A percentile compares a stretch with the other conserved stretches of the same genome.
These are phyloP conservation scores for Physaria fendleri DNA, from an alignment of 345 rosid genomes.

Conservation along the genomic window DNA sequence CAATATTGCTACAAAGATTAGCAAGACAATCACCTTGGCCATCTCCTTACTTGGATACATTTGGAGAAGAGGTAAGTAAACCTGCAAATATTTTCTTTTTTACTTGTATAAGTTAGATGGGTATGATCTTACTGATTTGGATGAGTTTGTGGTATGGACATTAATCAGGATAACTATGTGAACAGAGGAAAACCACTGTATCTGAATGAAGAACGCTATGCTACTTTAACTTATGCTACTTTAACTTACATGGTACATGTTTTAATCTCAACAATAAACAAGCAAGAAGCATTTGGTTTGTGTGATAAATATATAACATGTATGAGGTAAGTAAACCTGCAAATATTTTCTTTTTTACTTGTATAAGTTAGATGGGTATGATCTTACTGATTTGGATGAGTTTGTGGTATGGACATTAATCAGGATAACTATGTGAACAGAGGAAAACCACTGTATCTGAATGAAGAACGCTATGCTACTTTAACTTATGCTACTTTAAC, in stretches of 20 bases:
- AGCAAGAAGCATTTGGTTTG: too few relatives aligned
- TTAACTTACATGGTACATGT: too few relatives aligned
- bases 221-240: slow-evolving; percentile 63
- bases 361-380: too few relatives aligned
- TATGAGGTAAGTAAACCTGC: too few relatives aligned
- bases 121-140: neutral
- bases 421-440: slow-evolving; percentile 68
- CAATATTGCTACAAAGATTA: slow-evolving; percentile 70
- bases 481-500: too few relatives aligned
- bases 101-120: neutral
- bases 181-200: slow-evolving; percentile 83
- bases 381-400: neutral
- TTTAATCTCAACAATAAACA: too few relatives aligned
- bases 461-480: slow-evolving; percentile 94
- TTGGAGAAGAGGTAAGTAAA: slow-evolving; percentile 96
- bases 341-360: too few relatives aligned
- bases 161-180: slow-evolving; percentile 61
- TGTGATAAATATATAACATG: neutral
- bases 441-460: slow-evolving; percentile 90
- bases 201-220: slow-evolving; percentile 92
- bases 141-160: neutral
- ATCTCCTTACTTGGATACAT: slow-evolving; percentile 85
- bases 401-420: neutral
- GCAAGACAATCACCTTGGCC: slow-evolving; percentile 89
- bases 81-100: neutral